These are phyloP conservation scores for Chlamydomonas schloesseri DNA, from an alignment of 139 green algal genomes.

Conservation along the genomic window DNA sequence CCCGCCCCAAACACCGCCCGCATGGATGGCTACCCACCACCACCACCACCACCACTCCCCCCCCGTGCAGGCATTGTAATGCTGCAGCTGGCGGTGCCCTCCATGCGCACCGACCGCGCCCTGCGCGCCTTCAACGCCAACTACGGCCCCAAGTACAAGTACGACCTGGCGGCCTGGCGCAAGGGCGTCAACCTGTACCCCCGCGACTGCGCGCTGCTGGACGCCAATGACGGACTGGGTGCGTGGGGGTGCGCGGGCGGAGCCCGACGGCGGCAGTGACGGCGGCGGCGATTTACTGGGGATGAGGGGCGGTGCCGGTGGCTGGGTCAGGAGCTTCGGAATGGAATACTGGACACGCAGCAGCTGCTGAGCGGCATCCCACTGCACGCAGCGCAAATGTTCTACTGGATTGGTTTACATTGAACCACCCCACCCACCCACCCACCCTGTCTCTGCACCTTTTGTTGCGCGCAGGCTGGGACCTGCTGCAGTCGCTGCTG, in stretches of 20 bases:
- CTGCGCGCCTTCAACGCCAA: conserved; percentile 77
- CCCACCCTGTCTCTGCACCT: too few relatives aligned
- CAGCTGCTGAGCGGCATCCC: too few relatives aligned
- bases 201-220: conserved; percentile 78
- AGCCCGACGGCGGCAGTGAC: too few relatives aligned
- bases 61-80: conserved; percentile 51
- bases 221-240: conserved; percentile 75
- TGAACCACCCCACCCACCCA: neutral
- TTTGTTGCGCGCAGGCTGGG: conserved; percentile 65
- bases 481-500: conserved; percentile 56
- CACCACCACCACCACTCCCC: neutral
- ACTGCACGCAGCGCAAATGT: too few relatives aligned
- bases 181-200: conserved; percentile 51
- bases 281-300: too few relatives aligned
- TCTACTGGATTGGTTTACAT: too few relatives aligned
- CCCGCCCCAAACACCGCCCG: too few relatives aligned
- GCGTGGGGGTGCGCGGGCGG: too few relatives aligned
- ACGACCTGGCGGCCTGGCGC: conserved; percentile 85
- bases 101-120: conserved; percentile 67
- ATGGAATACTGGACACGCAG: too few relatives aligned
- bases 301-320: neutral
- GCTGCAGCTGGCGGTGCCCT: conserved; percentile 81
- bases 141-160: conserved; percentile 64
- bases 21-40: neutral
- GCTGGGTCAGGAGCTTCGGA: neutral